Base-by-base conservation (phyloP, 2,329 filamentous ascomycete genomes). In the Aotearoamyces nothofagi region DNA sequence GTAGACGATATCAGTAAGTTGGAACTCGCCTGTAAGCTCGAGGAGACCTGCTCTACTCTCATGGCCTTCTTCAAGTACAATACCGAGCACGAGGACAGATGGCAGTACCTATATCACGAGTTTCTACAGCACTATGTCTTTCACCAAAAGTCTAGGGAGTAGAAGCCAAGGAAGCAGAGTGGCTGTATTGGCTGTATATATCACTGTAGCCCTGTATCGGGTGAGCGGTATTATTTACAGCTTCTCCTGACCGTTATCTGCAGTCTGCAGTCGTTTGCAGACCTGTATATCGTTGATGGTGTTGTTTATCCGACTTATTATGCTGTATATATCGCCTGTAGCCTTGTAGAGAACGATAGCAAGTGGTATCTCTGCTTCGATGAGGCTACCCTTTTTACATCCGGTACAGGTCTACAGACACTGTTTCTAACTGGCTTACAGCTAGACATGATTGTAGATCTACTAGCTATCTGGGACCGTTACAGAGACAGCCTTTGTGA, bases 1-100 rank as follows among this genome's bases (percentile, higher is more conserved):
- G 4, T 42, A 2, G 30, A 45, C 4, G 35, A 24, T 25, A 15
- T 34, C 22, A 13, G 20, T 6, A 4, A 11, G 2, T 12, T 12
- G 9, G 5, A 27, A 7, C 13, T 35, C 1, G 29, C 26, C n/a
- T 14, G 2, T 12, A 24, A 23, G 30, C n/a, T 29, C 15, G 29
- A n/a, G 14, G 17, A 9, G 4, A 10, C 15, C 14, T 22, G 19
- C 22, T 32, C 29, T 5, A 34, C 13, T 2, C 14, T 34, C 8
- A 34, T 34, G 13, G 24, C 33, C 11, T 34, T 29, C 17, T 34
- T 34, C 20, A 4, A 15, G 3, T 34, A 34, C 29, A 32, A 32
- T 15, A 15, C 11, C 5, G 14, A 25, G n/a, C 11, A 32, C 17
- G 9, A 10, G 22, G 13, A 34, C 9, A 12, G 22, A 3, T 14